These are phyloP conservation scores for Aspergillus hancockii DNA, from an alignment of 495 filamentous ascomycete genomes.

Conservation along the genomic window DNA sequence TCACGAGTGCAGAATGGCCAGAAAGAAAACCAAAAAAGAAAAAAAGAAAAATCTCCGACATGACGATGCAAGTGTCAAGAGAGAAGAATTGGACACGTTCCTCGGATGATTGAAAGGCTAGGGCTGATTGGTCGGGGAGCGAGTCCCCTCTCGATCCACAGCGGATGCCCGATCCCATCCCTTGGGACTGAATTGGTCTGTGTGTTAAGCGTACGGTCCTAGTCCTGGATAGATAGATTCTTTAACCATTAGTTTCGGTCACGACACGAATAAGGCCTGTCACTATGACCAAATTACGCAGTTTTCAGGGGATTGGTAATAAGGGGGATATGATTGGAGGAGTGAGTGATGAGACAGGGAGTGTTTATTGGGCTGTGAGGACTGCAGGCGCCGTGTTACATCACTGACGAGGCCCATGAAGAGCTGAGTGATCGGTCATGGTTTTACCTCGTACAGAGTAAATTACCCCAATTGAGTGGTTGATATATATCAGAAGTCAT, in stretches of 20 bases:
- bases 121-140: neutral
- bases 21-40: no score
- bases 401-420: neutral
- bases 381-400: neutral
- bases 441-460: neutral
- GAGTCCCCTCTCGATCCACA: neutral
- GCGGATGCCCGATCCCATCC: constrained; percentile 4
- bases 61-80: neutral
- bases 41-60: no score
- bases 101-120: neutral
- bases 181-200: constrained; percentile 9
- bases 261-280: neutral
- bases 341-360: neutral
- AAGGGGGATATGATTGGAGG: neutral
- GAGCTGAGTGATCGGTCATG: neutral
- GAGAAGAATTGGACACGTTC: neutral
- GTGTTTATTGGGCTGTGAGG: neutral
- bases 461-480: neutral
- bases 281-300: neutral
- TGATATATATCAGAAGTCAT: neutral
- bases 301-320: neutral
- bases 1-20: constrained; percentile 8
- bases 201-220: constrained; percentile 4
- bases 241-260: no score
- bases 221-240: no score